A percentile compares a stretch with the other conserved stretches of the same genome.
phyloP scores from a whole-genome alignment of 805 yeast species.

The Metschnikowia reukaufii region DNA sequence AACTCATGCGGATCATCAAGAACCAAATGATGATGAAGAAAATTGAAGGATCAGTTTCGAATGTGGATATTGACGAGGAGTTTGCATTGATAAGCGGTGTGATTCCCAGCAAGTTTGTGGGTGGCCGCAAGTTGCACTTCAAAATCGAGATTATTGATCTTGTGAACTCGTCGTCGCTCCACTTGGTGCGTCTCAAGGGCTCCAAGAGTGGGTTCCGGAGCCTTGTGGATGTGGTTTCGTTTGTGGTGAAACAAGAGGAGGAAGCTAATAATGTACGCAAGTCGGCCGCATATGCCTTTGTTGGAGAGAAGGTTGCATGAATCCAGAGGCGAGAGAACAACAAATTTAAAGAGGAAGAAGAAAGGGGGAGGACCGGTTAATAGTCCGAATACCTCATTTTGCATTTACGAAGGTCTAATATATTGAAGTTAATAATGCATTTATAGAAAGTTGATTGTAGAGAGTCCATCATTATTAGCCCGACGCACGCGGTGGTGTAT shows the following conservation, averaged over 20 bases:
- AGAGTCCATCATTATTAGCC: no score
- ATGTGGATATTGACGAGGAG: slow-evolving; percentile 44
- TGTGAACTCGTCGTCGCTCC: slow-evolving; percentile 39
- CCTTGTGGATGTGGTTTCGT: slow-evolving; percentile 42
- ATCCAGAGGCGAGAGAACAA: background rate
- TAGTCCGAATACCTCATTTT: background rate
- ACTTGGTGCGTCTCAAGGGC: slow-evolving; percentile 46
- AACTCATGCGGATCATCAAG: slow-evolving; percentile 35
- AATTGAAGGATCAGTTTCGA: slow-evolving; percentile 49
- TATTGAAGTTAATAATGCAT: slow-evolving; percentile 2
- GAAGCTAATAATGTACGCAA: slow-evolving; percentile 19
- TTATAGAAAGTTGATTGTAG: background rate
- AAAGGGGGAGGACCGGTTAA: no score
- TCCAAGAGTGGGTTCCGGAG: slow-evolving; percentile 46
- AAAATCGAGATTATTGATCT: slow-evolving; percentile 44
- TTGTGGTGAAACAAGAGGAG: slow-evolving; percentile 47
- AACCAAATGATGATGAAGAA: slow-evolving; percentile 46
- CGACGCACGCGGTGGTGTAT: no score
- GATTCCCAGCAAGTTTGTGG: slow-evolving; percentile 47
- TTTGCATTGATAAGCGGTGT: slow-evolving; percentile 45
- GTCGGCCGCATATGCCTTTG: slow-evolving; percentile 13
- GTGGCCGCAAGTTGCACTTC: slow-evolving; percentile 47
- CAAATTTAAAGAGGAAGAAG: background rate
- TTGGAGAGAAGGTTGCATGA: slow-evolving; percentile 12
- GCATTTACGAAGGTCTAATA: background rate